A percentile compares a stretch with the other conserved stretches of the same genome.
These are phyloP conservation scores for Aspergillus udagawae DNA, from an alignment of 2,329 filamentous ascomycete genomes.

Conservation along the genomic window DNA sequence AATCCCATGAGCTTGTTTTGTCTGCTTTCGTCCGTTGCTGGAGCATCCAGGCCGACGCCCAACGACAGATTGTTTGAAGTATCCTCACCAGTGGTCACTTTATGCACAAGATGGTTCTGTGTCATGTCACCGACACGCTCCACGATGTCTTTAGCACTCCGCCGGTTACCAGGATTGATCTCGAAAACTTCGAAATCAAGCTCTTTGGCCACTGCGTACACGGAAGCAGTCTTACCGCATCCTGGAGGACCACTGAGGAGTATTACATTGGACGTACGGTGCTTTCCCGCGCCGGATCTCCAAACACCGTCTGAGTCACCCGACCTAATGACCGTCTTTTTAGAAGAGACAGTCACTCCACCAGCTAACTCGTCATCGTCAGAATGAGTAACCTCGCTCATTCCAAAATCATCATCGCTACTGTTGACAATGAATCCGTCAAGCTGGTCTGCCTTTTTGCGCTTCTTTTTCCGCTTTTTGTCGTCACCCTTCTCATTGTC, in stretches of 20 bases:
- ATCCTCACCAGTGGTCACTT: constrained; percentile 30
- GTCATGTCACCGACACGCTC: constrained; percentile 97
- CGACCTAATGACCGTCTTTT: constrained; percentile 40
- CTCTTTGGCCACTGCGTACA: constrained; percentile 89
- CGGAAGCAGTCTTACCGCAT: constrained; percentile 87
- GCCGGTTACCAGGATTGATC: constrained; percentile 77
- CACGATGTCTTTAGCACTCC: constrained; percentile 83
- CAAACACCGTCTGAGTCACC: constrained; percentile 34
- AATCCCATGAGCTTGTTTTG: constrained; percentile 79
- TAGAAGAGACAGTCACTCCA: constrained; percentile 32
- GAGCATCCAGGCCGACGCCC: constrained; percentile 45
- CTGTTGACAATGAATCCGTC: constrained; percentile 77
- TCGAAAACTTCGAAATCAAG: constrained; percentile 93
- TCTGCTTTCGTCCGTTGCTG: constrained; percentile 62
- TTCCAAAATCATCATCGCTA: constrained; percentile 67
- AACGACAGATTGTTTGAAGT: constrained; percentile 10
- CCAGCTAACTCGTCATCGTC: constrained; percentile 48
- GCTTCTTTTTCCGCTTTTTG: constrained; percentile 53
- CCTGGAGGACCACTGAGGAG: constrained; percentile 85
- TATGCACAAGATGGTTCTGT: constrained; percentile 81
- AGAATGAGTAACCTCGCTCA: constrained; percentile 64
- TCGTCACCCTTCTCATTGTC: constrained; percentile 20
- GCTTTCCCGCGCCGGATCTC: constrained; percentile 40
- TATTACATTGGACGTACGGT: constrained; percentile 66
- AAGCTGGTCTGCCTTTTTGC: constrained; percentile 65